Conservation (phyloP, 2,329 filamentous ascomycete genomes). For the Biscogniauxia mediterranea region DNA sequence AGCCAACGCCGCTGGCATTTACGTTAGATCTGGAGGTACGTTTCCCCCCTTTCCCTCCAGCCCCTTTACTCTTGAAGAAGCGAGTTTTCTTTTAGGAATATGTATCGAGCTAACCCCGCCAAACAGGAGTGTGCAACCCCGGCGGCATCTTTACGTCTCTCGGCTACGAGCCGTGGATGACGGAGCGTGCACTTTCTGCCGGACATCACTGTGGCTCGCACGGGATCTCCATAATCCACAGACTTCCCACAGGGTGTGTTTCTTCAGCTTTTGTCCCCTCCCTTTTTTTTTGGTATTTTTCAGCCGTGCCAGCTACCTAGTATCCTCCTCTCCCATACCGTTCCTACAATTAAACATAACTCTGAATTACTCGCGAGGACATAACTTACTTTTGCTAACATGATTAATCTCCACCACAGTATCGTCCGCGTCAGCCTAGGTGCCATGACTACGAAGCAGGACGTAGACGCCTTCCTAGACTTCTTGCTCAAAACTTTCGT, state of each 20-base stretch:
- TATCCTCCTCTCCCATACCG: neutral
- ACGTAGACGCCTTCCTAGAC: slow-evolving; percentile 49
- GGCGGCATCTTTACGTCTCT: slow-evolving; percentile 47
- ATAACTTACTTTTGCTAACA: neutral
- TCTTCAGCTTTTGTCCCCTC: neutral
- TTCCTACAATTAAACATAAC: too few relatives aligned
- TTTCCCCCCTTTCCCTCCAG: neutral
- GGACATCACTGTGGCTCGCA: slow-evolving; percentile 58
- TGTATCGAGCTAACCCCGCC: slow-evolving; percentile 7
- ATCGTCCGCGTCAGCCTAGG: slow-evolving; percentile 61
- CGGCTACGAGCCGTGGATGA: slow-evolving; percentile 52
- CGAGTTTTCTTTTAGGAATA: neutral
- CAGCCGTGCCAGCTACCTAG: slow-evolving; percentile 1
- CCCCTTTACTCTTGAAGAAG: neutral
- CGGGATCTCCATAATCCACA: slow-evolving; percentile 51
- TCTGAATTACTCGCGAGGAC: too few relatives aligned
- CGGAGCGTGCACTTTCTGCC: slow-evolving; percentile 51
- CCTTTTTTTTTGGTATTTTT: too few relatives aligned
- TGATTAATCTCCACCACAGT: slow-evolving; percentile 29
- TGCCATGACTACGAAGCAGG: slow-evolving; percentile 57
- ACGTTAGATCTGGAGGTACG: slow-evolving; percentile 56
- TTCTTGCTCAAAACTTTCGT: slow-evolving; percentile 45
- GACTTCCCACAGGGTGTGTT: slow-evolving; percentile 52
- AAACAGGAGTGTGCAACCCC: slow-evolving; percentile 46
- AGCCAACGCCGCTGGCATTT: slow-evolving; percentile 55